Evolutionary conservation across 805 yeast species (phyloP).

Genomic region (Sungouiella blattae): DNA sequence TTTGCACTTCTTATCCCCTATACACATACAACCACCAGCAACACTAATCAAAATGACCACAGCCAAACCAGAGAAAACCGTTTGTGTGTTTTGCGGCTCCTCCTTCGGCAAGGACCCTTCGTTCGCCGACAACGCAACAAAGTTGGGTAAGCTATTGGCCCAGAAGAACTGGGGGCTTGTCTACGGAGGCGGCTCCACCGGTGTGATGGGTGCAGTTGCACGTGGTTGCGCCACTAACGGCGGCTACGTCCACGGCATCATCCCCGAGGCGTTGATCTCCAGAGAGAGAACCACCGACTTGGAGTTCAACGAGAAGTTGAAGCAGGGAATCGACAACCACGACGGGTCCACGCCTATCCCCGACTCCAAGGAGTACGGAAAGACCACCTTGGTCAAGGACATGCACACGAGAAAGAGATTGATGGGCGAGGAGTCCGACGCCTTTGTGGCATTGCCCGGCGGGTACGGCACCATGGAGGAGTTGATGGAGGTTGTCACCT

Average conservation of each 20-base stretch:
- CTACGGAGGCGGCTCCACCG: conserved; percentile 89
- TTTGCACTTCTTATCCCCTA: too few species aligned
- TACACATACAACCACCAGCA: too few species aligned
- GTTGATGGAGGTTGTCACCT: conserved; percentile 83
- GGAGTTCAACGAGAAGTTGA: conserved; percentile 45
- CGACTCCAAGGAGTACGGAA: conserved; percentile 60
- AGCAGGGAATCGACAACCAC: conserved; percentile 56
- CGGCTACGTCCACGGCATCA: conserved; percentile 79
- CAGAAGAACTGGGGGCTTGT: conserved; percentile 66
- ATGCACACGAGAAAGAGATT: conserved; percentile 86
- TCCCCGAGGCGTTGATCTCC: conserved; percentile 77
- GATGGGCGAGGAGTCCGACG: conserved; percentile 86
- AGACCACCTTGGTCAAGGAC: conserved; percentile 75
- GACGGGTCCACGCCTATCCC: conserved; percentile 65
- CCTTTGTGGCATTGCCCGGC: conserved; percentile 87
- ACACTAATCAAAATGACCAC: too few species aligned
- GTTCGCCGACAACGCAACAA: conserved; percentile 52
- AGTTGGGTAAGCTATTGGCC: conserved; percentile 60
- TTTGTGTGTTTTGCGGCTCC: conserved; percentile 88
- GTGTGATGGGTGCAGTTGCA: conserved; percentile 77
- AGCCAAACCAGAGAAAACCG: conserved; percentile 34
- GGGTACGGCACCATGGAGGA: conserved; percentile 91
- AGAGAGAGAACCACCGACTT: conserved; percentile 56
- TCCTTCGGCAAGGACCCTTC: conserved; percentile 57
- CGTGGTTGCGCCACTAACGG: conserved; percentile 53